Percentiles rank a stretch among this genome's conserved stretches.
These are phyloP conservation scores for Curvularia lunata DNA, from an alignment of 2,329 filamentous ascomycete genomes.

Conservation along the genomic window DNA sequence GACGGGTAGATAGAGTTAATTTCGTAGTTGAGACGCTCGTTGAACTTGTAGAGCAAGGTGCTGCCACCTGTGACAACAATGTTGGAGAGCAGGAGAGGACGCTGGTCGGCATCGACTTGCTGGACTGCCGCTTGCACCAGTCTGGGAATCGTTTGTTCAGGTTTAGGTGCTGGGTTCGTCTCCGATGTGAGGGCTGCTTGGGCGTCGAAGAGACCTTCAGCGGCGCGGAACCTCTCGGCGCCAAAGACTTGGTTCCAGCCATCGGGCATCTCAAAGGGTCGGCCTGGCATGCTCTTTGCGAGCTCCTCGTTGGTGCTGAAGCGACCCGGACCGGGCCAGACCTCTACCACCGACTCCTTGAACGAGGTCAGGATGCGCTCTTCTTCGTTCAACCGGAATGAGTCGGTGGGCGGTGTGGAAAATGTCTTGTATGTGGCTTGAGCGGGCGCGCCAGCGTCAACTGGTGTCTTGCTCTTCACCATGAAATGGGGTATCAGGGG, in stretches of 20 bases:
- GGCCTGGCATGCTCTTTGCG: conserved; percentile 73
- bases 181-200: conserved; percentile 68
- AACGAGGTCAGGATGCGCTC: conserved; percentile 93
- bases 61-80: conserved; percentile 92
- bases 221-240: conserved; percentile 81
- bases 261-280: conserved; percentile 96
- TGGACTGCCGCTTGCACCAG: conserved; percentile 79
- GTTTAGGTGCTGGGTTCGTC: conserved; percentile 63
- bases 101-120: conserved; percentile 86
- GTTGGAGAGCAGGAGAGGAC: conserved; percentile 82
- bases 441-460: conserved; percentile 82
- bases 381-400: conserved; percentile 84
- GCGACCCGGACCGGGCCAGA: conserved; percentile 82
- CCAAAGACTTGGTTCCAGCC: conserved; percentile 96
- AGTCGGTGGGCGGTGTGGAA: conserved; percentile 64
- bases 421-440: conserved; percentile 79
- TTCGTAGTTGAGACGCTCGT: conserved; percentile 86
- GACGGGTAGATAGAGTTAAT: conserved; percentile 82
- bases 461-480: conserved; percentile 83
- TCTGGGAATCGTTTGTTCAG: conserved; percentile 80
- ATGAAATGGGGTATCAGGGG: conserved; percentile 84
- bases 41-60: conserved; percentile 88
- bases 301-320: conserved; percentile 76
- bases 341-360: conserved; percentile 96
- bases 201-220: conserved; percentile 91